Base-by-base conservation (phyloP, 2,329 filamentous ascomycete species). In the Fusarium algeriense region DNA sequence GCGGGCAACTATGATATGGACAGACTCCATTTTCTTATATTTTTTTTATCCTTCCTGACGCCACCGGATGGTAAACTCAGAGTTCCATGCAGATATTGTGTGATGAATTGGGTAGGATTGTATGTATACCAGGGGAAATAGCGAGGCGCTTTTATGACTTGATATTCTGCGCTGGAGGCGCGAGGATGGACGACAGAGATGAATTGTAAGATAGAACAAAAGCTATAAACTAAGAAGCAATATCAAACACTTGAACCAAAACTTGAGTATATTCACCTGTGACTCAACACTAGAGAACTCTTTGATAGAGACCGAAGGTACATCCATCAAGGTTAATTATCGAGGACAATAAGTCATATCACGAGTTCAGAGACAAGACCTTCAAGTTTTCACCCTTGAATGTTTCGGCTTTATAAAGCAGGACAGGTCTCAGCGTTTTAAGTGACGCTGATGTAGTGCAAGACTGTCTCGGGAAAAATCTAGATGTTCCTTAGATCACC, bases 101-200 rank as follows among this genome's bases (percentile, higher is more conserved):
- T 55, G 50, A 46, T 49, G 50, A 54, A 40, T 28, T 57, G 56
- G 61, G 37, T 13, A 40, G 48, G 53, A 70, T 66, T 70, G 15
- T 28, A 54, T 67, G 64, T 67, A 71, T 71, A 71, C 56, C 69
- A 71, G 60, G 61, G 60, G 19, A 60, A 72, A 70, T 30, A 73
- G 70, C 70, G 67, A 73, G 70, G 70, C 67, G 70, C 71, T 70
- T 70, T 64, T 45, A 64, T 64, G 58, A 73, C 44, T 70, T 73
- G 37, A 54, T 34, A 66, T 28, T 63, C 53, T 28, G 60, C 64
- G 69, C 53, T 64, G 56, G 69, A 56, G 56, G 69, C 66, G 69
- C 45, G 49, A 67, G 56, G 64, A 67, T 68, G 50, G 57, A 62
- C 15, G 62, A 71, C 35, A 69, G 54, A 65, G 53, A 72, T 46